Conservation (phyloP, 2,329 filamentous ascomycete genomes). For the Ramularia collo-cygni region DNA sequence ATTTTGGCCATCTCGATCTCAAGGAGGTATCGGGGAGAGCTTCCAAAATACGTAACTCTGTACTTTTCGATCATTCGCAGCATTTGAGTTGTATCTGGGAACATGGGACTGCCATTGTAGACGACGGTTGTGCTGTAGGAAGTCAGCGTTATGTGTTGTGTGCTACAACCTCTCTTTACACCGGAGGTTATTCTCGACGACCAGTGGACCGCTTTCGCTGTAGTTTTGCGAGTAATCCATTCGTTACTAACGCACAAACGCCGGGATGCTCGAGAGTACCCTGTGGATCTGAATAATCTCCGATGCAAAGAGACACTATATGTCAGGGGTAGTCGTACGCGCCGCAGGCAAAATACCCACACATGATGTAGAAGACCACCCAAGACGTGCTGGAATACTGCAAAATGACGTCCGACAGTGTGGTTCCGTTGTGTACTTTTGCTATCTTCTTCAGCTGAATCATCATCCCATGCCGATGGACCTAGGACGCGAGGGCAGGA, state of each 20-base stretch:
- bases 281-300: no score
- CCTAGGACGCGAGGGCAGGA: no score
- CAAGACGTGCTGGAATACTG: conserved; percentile 44
- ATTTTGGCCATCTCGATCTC: conserved; percentile 34
- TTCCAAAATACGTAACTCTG: conserved; percentile 38
- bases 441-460: conserved; percentile 41
- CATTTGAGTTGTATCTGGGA: conserved; percentile 33
- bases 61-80: conserved; percentile 33
- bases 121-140: conserved; percentile 36
- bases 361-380: conserved; percentile 40
- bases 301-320: no score
- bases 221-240: no score
- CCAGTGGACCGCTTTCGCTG: no score
- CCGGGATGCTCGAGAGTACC: no score
- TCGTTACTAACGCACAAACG: no score
- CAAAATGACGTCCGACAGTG: conserved; percentile 35
- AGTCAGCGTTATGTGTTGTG: conserved; percentile 28
- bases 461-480: conserved; percentile 34
- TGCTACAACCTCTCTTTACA: no score
- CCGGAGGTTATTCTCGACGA: no score
- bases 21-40: conserved; percentile 39
- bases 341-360: conserved; percentile 8
- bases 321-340: no score
- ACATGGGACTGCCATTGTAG: conserved; percentile 40
- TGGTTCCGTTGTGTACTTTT: conserved; percentile 39